Base-by-base conservation (phyloP, 306 rosid genomes). In the Gynostemma pentaphyllum region DNA sequence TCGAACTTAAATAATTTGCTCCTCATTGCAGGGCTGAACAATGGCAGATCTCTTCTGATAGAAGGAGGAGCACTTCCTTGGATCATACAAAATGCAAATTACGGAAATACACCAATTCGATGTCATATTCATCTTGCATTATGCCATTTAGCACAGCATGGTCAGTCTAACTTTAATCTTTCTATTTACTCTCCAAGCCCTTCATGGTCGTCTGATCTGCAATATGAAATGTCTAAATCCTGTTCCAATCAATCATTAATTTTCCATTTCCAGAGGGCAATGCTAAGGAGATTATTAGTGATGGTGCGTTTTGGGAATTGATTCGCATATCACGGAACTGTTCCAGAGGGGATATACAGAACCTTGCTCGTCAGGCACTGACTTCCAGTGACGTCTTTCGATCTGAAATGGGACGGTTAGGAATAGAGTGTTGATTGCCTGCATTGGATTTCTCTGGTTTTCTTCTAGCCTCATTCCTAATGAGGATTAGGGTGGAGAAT, bases 301-400 rank as follows among this genome's bases (percentile, higher is more conserved):
- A 97, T 16, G 99, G 99, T 66, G 99, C 97, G 55, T 94, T 94
- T 19, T 88, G 97, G 99, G 99, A 94, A 78, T 82, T 94, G 13
- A 95, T 94, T 62, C 92, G 95, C 26, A 94, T 94, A 66, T 94
- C 99, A 4, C 75, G 87, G n/a, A 97, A 88, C 66, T 94, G 99
- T 75, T 82, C 97, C 7, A 80, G 99, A 46, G 97, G 88, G 75
- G 97, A 94, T 79, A 94, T 94, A 57, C 63, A 88, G 66, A 88
- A 67, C 66, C 99, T 94, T 68, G 99, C 99, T 63, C 90, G 75
- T 67, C 81, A 78, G 29, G 86, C 95, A 51, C 78, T 88, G 56
- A 74, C 71, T 64, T 79, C 88, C 39, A 87, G 86, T 81, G 72
- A 85, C 4, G 67, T 87, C 24, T 94, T 94, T 72, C 83, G 83